Evolutionary conservation across 164 flowering plant species (phyloP).

Genomic region (Tinospora cordifolia): DNA sequence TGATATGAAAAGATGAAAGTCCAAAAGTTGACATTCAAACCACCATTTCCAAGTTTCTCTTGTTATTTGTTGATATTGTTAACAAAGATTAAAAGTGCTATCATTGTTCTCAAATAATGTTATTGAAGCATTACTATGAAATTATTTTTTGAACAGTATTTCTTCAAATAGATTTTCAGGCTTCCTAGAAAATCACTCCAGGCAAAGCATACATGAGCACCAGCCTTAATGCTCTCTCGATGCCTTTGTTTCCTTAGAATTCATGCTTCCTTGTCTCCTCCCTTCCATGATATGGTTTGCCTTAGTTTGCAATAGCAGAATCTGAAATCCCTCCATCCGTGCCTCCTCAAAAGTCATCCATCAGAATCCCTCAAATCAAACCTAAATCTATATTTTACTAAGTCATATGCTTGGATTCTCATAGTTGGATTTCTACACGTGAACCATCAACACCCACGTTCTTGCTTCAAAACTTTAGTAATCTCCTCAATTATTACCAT

Average conservation of each 20-base stretch:
- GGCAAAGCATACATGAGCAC: background rate
- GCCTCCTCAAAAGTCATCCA: background rate
- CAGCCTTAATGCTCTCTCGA: background rate
- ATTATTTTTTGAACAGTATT: too few relatives aligned
- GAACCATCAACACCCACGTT: background rate
- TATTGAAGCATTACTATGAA: too few relatives aligned
- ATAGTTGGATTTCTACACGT: background rate
- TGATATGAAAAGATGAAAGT: too few relatives aligned
- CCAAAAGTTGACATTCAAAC: too few relatives aligned
- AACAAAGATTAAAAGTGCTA: too few relatives aligned
- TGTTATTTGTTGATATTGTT: too few relatives aligned
- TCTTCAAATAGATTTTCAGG: too few relatives aligned
- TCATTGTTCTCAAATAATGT: too few relatives aligned
- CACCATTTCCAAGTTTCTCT: too few relatives aligned
- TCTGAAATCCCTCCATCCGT: background rate
- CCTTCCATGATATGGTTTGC: background rate
- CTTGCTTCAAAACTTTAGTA: background rate
- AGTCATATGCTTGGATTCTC: background rate
- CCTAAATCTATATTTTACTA: background rate
- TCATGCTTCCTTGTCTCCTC: background rate
- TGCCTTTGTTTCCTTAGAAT: background rate
- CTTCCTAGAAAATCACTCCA: too few relatives aligned
- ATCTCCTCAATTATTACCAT: background rate
- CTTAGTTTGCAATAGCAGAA: background rate
- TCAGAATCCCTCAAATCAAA: conserved; percentile 2